Evolutionary conservation across 2,329 filamentous ascomycete genomes (phyloP), one percentile per base, ranked within the genome.

Genomic region (Xylariomycetidae sp.): DNA sequence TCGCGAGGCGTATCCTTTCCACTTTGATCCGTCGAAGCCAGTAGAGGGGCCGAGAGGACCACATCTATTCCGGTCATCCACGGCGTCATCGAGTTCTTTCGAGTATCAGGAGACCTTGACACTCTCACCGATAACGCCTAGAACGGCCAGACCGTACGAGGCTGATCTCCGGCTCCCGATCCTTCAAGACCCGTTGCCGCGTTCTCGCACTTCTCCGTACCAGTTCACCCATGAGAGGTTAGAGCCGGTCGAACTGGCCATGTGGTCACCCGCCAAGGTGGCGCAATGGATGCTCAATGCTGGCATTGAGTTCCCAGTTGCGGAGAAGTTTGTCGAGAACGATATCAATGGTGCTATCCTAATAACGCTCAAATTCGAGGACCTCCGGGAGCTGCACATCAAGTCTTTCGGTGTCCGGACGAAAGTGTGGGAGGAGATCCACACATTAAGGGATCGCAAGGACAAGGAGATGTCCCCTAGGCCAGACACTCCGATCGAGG

Each of bases 341-440:
- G 90, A 98, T 54, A 95, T 98, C 57, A 87, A 82, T 17, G 90
- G 90, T 10, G 72, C 79, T 4, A 85, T 96, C 35, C 67, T 96
- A 14, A 79, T 94, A 32, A 88, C 90, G n/a, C 67, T 98, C 26
- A 88, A 94, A 54, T 89, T 90, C 47, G 87, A 94, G 43, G 89
- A 92, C 49, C 65, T 92, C 36, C 82, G 82, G 57, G 85, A 92
- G 59, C 71, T 92, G 13, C 80, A 81, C 45, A 90, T 92, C 35
- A 70, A 74, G 39, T 90, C 85, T 2, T 90, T 92, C 53, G 85
- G 85, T 26, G 82, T 89, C 48, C 72, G 85, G 39, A 86, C 83
- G 47, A 79, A 79, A 50, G 65, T 90, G 10, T 92, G 85, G 85
- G 79, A 82, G 49, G 79, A 88, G 54, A 85, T 92, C 39, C 79